Evolutionary conservation across 2,329 filamentous ascomycete species (phyloP).

Genomic region (Paecilomyces formosus): DNA sequence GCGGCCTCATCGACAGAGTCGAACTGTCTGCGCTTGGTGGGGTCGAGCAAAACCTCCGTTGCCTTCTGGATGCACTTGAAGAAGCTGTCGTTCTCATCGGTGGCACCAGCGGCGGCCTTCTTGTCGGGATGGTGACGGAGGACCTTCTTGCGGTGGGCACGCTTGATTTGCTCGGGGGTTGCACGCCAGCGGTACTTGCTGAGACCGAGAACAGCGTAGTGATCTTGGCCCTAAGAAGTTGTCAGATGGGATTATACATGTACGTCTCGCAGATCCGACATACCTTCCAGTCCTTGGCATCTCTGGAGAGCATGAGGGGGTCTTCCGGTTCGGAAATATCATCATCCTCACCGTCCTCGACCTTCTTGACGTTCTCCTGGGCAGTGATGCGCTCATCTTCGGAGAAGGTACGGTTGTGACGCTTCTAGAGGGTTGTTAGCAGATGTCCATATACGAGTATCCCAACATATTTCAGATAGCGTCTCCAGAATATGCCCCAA

Average conservation of each 20-base stretch:
- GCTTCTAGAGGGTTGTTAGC: constrained; percentile 43
- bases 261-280: constrained; percentile 14
- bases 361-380: constrained; percentile 88
- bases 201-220: constrained; percentile 92
- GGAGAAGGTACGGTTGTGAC: constrained; percentile 95
- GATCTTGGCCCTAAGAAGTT: constrained; percentile 70
- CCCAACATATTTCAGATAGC: no score
- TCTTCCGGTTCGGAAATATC: constrained; percentile 94
- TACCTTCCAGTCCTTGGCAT: constrained; percentile 99
- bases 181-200: constrained; percentile 88
- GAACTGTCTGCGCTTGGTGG: constrained; percentile 85
- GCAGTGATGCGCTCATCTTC: constrained; percentile 98
- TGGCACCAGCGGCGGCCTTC: constrained; percentile 81
- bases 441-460: background rate
- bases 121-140: constrained; percentile 98
- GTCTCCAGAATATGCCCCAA: no score
- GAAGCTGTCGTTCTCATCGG: constrained; percentile 87
- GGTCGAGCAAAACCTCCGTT: constrained; percentile 86
- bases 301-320: constrained; percentile 79
- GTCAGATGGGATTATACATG: constrained; percentile 8
- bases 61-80: constrained; percentile 99
- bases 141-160: constrained; percentile 98
- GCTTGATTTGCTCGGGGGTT: constrained; percentile 97
- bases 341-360: constrained; percentile 81
- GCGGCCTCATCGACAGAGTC: constrained; percentile 94